phyloP scores from a whole-genome alignment of 2,329 filamentous ascomycete species.

The Nakataea oryzae region DNA sequence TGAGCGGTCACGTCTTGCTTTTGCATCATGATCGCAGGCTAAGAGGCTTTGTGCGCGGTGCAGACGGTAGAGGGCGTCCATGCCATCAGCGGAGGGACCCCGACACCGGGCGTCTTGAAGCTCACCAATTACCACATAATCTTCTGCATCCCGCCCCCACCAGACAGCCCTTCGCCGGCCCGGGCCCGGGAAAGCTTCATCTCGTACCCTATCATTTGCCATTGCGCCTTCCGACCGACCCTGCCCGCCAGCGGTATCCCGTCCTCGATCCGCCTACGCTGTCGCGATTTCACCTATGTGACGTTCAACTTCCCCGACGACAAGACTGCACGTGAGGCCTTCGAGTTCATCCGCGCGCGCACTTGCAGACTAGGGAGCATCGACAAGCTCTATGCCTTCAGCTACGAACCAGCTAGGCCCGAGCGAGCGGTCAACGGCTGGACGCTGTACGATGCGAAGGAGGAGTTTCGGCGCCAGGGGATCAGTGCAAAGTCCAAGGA shows the following conservation, averaged over 20 bases:
- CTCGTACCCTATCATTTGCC: constrained; percentile 82
- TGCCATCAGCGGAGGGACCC: constrained; percentile 47
- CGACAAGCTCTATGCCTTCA: constrained; percentile 86
- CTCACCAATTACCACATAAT: constrained; percentile 54
- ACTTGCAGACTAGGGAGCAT: constrained; percentile 76
- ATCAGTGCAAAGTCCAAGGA: constrained; percentile 71
- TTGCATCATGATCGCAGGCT: neutral
- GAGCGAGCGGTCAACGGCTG: constrained; percentile 73
- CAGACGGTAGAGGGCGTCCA: constrained; percentile 48
- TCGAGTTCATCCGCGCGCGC: constrained; percentile 71
- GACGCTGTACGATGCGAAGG: constrained; percentile 73
- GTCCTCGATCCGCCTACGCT: constrained; percentile 77
- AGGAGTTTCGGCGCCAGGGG: constrained; percentile 80
- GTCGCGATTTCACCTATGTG: constrained; percentile 88
- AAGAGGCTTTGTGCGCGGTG: neutral
- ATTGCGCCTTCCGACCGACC: constrained; percentile 68
- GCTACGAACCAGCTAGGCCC: constrained; percentile 62
- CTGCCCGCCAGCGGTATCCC: constrained; percentile 58
- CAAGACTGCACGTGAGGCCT: constrained; percentile 68
- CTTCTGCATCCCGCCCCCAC: constrained; percentile 32
- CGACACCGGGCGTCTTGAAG: constrained; percentile 45
- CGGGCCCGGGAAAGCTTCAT: constrained; percentile 64
- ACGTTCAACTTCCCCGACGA: constrained; percentile 79
- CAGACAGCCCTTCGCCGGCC: constrained; percentile 14
- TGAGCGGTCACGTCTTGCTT: neutral